Evolutionary conservation across 129 eudicot genomes (phyloP), one percentile per base, ranked within the genome.

Genomic region (Pittosporum tobira): DNA sequence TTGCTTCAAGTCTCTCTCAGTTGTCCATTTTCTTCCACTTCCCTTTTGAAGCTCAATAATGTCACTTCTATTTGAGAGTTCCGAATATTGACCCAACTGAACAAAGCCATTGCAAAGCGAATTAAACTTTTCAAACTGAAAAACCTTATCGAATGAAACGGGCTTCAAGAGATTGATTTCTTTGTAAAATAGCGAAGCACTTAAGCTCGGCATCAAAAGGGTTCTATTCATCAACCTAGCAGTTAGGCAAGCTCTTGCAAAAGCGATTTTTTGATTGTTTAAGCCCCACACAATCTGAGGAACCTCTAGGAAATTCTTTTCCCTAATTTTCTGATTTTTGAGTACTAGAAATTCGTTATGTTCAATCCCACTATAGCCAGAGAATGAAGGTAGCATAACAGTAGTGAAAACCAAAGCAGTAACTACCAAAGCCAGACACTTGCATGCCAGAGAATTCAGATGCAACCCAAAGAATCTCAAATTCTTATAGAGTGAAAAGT

Each of bases 221-320:
- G 96, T 78, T 27, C 99, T 66, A 44, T 87, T 91, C 24, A 91
- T 75, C 81, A 72, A 69, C 65, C 90, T 70, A 31, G 99, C 96
- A 22, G 99, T 87, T 48, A 91, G 73, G 58, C 99, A 91, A 63
- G 96, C 94, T 84, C 99, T 76, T 3, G 99, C 99, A 63, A 91
- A 87, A 1, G 99, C 99, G 43, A 91, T 91, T 49, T 91, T 91
- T 57, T 91, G 99, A 64, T 91, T 91, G 71, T 91, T 91, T 63
- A 91, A 76, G 23, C 99, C 99, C 99, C 99, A 91, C 2, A 91
- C 77, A 48, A 91, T 91, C 52, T 91, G 99, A 49, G 99, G 99
- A 23, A 83, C 96, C 68, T 91, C 91, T 62, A 91, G 46, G 52
- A 81, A 87, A 76, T 75, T 80, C 42, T 31, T 28, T 16, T 75